Evolutionary conservation across 148 eudicot genomes (phyloP), one percentile per base, ranked within the genome.

Genomic region (Fagopyrum tataricum): DNA sequence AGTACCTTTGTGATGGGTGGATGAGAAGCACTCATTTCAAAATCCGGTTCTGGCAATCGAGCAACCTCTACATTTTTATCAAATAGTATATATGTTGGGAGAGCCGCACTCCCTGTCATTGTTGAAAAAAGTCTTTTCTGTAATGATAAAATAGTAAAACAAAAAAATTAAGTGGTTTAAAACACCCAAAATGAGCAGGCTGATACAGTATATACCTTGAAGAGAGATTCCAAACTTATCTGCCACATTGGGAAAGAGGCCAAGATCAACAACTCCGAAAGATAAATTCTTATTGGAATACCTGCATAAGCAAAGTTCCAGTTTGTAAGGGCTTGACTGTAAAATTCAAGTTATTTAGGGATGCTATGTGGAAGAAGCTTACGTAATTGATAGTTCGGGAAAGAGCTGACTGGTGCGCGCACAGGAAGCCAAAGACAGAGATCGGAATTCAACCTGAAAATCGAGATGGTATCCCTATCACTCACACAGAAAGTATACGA

Each of bases 341-440:
- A n/a, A 43, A 67, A 18, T 6, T 7, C 17, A 2, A 43, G 13
- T 5, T 42, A 42, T 42, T 42, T 9, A 46, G 52, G 51, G 37
- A 69, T 69, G 72, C 26, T 42, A 69, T 44, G 15, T 42, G 26
- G 31, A 44, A 74, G 78, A 67, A 48, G 78, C 97, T 88, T 80
- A 95, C 99, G 94, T 92, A 67, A 95, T 86, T 48, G 99, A 95
- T 71, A 95, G 88, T 75, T 95, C 90, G 67, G 99, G 99, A 77
- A 92, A 87, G 52, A 83, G 71, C 13, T 90, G 88, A 78, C 99
- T 95, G 78, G 81, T 75, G 47, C 85, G 84, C 67, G 84, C 81
- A 78, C 97, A 91, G 72, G 77, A 72, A 48, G 94, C 80, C 13
- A 87, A 81, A 81, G 84, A 87, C 77, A 83, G 74, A 74, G 96